Evolutionary conservation across 768 basidiomycete genomes (phyloP), one percentile per base, ranked within the genome.

Genomic region (Boletus reticulatus): DNA sequence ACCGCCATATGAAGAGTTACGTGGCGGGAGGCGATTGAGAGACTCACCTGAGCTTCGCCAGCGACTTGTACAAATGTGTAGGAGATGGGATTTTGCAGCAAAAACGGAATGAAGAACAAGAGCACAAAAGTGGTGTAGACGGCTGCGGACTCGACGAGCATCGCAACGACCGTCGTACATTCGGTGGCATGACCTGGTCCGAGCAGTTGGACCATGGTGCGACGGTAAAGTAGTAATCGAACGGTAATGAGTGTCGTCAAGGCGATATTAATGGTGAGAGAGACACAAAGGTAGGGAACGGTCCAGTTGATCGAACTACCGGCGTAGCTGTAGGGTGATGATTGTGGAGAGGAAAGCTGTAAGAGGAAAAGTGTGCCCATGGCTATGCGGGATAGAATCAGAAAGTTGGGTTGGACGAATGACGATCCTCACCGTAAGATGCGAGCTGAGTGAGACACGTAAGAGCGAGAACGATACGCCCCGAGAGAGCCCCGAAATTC

Each of bases 61-160:
- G 76, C 58, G 12, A 67, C 57, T n/a, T 71, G 73, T 10, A 78
- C 47, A 42, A 76, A 67, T 2, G 70, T 44, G 46, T 73, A 74
- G 13, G 71, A 70, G 13, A 71, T 31, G 0, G 63, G 44, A n/a
- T 50, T 57, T 13, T 63, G 37, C 4, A 55, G 8, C 14, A 60
- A 62, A 48, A 65, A 78, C 0, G 68, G 63, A 29, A 72, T 41
- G 24, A 70, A 19, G 47, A 72, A 66, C 24, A 70, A 37, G 43
- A 70, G 61, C 1, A 61, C 51, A 45, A 68, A 68, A 3, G 56
- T 51, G n/a, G 70, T 51, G 20, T 70, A 70, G n/a, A 70, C n/a
- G 0, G 71, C 58, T 0, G 69, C 69, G 4, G 63, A 68, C 49
- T 70, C 69, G 52, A 72, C 29, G 27, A 68, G 38, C 54, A 70